Percentiles rank a stretch among this genome's conserved stretches.
Conservation (phyloP, 805 yeast genomes). For the Tetrapisispora namnaoensis region DNA sequence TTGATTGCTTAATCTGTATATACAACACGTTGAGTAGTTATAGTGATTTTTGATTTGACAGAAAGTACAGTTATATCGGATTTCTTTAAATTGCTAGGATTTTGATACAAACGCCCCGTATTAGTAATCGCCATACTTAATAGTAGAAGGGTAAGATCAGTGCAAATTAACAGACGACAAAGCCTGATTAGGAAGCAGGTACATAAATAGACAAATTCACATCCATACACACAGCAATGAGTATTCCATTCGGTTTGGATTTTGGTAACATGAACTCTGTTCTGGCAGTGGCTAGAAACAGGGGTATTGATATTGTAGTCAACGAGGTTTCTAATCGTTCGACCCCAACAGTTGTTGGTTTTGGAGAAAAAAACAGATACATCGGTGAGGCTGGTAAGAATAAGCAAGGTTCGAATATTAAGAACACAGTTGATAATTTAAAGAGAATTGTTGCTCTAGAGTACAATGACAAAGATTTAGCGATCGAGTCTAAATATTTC, state of each 20-base stretch:
- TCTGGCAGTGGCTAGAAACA: slow-evolving; percentile 92
- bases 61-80: too few species aligned
- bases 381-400: slow-evolving; percentile 95
- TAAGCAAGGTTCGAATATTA: slow-evolving; percentile 92
- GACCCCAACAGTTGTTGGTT: slow-evolving; percentile 88
- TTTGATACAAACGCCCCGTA: too few species aligned
- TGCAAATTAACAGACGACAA: too few species aligned
- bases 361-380: slow-evolving; percentile 79
- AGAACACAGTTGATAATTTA: slow-evolving; percentile 91
- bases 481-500: slow-evolving; percentile 62
- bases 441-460: slow-evolving; percentile 85
- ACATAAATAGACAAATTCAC: neutral
- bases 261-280: slow-evolving; percentile 92
- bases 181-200: neutral
- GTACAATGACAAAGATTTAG: slow-evolving; percentile 47
- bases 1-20: too few species aligned
- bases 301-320: slow-evolving; percentile 97
- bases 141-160: neutral
- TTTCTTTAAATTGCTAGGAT: too few species aligned
- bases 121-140: too few species aligned
- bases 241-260: slow-evolving; percentile 95
- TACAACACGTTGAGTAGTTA: too few species aligned
- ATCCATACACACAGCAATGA: slow-evolving; percentile 40
- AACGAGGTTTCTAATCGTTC: slow-evolving; percentile 97
- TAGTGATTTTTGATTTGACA: too few species aligned